Evolutionary conservation across 176 grass and related monocot species (phyloP).

Genomic region (Chloris gayana): DNA sequence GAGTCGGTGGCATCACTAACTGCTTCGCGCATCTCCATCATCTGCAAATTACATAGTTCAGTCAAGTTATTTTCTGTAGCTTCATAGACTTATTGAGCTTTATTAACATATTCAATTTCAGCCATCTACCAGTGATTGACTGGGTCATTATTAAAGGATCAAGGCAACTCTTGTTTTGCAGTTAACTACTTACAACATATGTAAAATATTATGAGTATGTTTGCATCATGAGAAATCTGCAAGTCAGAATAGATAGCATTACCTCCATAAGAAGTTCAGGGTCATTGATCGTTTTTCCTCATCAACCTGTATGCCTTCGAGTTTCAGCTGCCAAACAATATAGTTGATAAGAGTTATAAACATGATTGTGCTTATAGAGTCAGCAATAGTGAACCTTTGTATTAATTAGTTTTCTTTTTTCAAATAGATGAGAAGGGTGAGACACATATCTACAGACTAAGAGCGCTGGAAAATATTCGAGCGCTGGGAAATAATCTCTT

Average conservation of each 20-base stretch:
- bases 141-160: background rate
- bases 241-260: conserved; percentile 15
- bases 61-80: background rate
- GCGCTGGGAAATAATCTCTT: too few species aligned
- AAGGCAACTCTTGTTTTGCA: background rate
- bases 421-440: background rate
- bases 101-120: background rate
- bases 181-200: conserved; percentile 3
- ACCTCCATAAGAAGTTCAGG: conserved; percentile 85
- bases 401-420: background rate
- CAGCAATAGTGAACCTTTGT: background rate
- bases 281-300: conserved; percentile 89
- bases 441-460: too few species aligned
- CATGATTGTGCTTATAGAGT: background rate
- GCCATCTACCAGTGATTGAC: background rate
- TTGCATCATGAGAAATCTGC: background rate
- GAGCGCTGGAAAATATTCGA: too few species aligned
- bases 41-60: conserved; percentile 44
- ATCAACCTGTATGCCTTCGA: conserved; percentile 72
- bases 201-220: conserved; percentile 9
- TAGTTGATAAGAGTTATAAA: background rate
- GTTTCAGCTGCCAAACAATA: conserved; percentile 63
- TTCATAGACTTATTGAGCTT: background rate
- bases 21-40: conserved; percentile 90
- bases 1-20: conserved; percentile 72